Base-by-base conservation (phyloP, 1,139 yeast species). In the Nakaseomyces uthaithaninus region DNA sequence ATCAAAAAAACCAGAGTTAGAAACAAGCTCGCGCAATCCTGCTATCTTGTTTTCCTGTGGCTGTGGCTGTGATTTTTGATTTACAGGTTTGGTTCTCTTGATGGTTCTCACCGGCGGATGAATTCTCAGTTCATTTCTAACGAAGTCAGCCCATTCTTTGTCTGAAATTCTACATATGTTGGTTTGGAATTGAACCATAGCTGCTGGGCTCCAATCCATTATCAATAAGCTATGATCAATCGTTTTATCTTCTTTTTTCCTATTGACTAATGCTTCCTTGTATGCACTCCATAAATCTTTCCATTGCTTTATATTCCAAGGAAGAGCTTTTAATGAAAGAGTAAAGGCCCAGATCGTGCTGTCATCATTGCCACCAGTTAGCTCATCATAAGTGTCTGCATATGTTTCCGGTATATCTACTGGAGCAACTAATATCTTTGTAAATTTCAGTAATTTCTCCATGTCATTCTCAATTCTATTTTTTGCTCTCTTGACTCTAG, bases 271-370 rank as follows among this genome's bases (percentile, higher is more conserved):
- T 12, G 46, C 45, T 27, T 40, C 26, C 20, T 50, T 46, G 30
- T 53, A 57, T 1, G 45, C 49, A 16, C 40, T 37, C 59, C 59
- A 56, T 12, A 51, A 44, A 23, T 46, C 37, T 38, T 50, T 49
- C 63, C 63, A 59, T 7, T 40, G 24, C 4, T 43, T 41, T 10
- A 59, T 37, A 39, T 59, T 60, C 63, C 63, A 59, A 5, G 55
- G 44, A 3, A 44, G 39, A 14, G 63, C 62, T 33, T 58, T 59
- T 23, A 59, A 36, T 1, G 54, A 37, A 12, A 59, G 44, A 6
- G 51, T 43, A 33, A 48, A 55, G 2, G 61, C 54, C 63, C 63
- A 59, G 1, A 57, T 54, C 5, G 48, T 33, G 9, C 53, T 36
- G 35, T 51, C 54, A n/a, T 38, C 42, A 41, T 57, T 55, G 14